Evolutionary conservation across 2,329 filamentous ascomycete genomes (phyloP).

Genomic region (Aspergillus novofumigatus): DNA sequence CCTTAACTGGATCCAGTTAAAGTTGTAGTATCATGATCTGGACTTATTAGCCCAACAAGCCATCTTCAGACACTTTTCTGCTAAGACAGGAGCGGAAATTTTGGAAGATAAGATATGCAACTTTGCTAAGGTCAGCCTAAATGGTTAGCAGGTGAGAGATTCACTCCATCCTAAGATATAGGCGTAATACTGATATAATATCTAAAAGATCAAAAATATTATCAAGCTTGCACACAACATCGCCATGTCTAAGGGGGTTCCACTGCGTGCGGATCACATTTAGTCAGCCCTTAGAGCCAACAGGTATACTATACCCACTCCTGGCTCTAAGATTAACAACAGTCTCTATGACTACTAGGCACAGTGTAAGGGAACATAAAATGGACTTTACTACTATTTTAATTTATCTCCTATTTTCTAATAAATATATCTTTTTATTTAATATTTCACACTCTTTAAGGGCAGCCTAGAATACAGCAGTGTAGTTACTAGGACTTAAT

Average conservation of each 20-base stretch:
- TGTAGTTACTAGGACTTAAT: no score
- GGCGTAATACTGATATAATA: background rate
- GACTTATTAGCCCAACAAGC: background rate
- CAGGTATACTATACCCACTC: background rate
- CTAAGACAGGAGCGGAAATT: background rate
- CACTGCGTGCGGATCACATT: background rate
- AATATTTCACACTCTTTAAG: no score
- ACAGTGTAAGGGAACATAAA: background rate
- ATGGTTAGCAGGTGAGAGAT: background rate
- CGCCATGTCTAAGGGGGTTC: background rate
- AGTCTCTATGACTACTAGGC: background rate
- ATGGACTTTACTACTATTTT: background rate
- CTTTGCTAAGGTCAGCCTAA: background rate
- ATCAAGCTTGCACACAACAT: background rate
- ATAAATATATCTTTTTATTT: no score
- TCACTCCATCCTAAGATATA: background rate
- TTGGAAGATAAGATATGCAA: background rate
- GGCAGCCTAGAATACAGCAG: no score
- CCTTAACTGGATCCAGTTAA: background rate
- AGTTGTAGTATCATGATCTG: background rate
- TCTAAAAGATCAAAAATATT: background rate
- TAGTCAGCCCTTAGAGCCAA: background rate
- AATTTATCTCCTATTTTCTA: no score
- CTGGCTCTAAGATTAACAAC: background rate
- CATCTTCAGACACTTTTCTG: background rate